These are phyloP conservation scores for Xerophyta viscosa DNA, from an alignment of 106 monocot genomes.

Conservation along the genomic window DNA sequence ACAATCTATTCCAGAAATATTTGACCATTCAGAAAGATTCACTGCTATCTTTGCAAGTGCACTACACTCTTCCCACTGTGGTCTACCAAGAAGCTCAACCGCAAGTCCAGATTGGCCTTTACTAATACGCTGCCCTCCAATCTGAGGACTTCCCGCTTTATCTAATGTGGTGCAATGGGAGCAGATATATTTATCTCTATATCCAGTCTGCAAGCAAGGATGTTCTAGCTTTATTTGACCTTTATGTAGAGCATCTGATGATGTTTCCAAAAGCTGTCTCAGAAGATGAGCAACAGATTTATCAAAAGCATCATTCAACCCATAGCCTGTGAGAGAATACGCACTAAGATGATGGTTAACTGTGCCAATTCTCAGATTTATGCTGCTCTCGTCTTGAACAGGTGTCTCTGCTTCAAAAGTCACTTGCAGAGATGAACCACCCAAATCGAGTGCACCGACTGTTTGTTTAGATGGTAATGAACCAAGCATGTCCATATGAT, in stretches of 20 bases:
- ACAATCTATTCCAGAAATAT: constrained; percentile 59
- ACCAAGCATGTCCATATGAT: constrained; percentile 58
- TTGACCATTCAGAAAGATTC: constrained; percentile 74
- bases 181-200: constrained; percentile 69
- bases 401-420: constrained; percentile 76
- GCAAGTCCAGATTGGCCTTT: constrained; percentile 28
- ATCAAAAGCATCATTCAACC: constrained; percentile 96
- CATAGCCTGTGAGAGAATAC: constrained; percentile 91
- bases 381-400: constrained; percentile 40
- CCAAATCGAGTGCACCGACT: constrained; percentile 86
- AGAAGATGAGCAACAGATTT: constrained; percentile 70
- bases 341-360: constrained; percentile 78
- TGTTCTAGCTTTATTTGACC: constrained; percentile 58
- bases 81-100: constrained; percentile 58
- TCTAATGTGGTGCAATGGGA: constrained; percentile 50
- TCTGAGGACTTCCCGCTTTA: constrained; percentile 44
- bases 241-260: constrained; percentile 14
- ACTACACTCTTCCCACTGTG: constrained; percentile 76
- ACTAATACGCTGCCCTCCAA: constrained; percentile 16
- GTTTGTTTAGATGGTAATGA: constrained; percentile 43
- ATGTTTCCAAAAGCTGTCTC: constrained; percentile 14
- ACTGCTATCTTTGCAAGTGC: constrained; percentile 76
- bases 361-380: constrained; percentile 65
- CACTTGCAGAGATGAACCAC: constrained; percentile 94
- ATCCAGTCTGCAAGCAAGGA: constrained; percentile 84